Percentiles rank a stretch among this genome's conserved stretches.
These are phyloP conservation scores for Ophiocordyceps polyrhachis-furcata DNA, from an alignment of 2,329 filamentous ascomycete genomes.

Conservation along the genomic window DNA sequence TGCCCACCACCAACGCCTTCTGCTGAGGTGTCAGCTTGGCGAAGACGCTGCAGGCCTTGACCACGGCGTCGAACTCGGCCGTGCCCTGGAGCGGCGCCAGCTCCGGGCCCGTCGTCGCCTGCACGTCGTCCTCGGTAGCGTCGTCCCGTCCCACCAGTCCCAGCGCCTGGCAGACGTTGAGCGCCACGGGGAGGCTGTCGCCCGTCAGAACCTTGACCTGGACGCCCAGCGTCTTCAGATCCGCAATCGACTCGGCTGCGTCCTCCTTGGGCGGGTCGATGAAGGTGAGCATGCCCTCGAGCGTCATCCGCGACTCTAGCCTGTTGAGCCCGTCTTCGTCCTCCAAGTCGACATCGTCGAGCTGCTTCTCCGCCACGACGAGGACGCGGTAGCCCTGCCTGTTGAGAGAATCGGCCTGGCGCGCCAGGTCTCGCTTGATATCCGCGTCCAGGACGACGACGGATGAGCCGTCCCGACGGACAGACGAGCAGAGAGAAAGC, in stretches of 20 bases:
- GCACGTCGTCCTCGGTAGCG: constrained; percentile 4
- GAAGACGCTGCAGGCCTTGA: constrained; percentile 9
- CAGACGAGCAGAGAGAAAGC: constrained; percentile 6
- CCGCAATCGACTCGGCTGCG: constrained; percentile 8
- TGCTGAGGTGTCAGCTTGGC: constrained; percentile 11
- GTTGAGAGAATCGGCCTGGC: constrained; percentile 5
- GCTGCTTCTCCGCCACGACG: constrained; percentile 7
- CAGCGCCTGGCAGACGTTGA: constrained; percentile 11
- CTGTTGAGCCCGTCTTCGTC: constrained; percentile 7
- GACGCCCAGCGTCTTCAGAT: constrained; percentile 8
- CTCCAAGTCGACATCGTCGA: constrained; percentile 2
- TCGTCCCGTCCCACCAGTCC: constrained; percentile 5
- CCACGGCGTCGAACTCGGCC: constrained; percentile 7
- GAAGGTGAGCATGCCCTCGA: constrained; percentile 11
- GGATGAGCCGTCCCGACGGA: constrained; percentile 5
- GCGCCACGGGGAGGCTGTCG: constrained; percentile 10
- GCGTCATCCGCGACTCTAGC: constrained; percentile 8
- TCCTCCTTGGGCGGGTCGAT: constrained; percentile 12
- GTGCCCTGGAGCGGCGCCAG: constrained; percentile 6
- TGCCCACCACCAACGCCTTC: constrained; percentile 9
- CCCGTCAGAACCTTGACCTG: constrained; percentile 12
- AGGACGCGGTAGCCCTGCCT: constrained; percentile 8
- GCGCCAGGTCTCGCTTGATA: constrained; percentile 1
- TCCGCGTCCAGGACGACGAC: constrained; percentile 4
- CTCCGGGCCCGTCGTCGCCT: constrained; percentile 9